Conservation (phyloP, 208 protist species). For the Balamuthia mandrillaris region DNA sequence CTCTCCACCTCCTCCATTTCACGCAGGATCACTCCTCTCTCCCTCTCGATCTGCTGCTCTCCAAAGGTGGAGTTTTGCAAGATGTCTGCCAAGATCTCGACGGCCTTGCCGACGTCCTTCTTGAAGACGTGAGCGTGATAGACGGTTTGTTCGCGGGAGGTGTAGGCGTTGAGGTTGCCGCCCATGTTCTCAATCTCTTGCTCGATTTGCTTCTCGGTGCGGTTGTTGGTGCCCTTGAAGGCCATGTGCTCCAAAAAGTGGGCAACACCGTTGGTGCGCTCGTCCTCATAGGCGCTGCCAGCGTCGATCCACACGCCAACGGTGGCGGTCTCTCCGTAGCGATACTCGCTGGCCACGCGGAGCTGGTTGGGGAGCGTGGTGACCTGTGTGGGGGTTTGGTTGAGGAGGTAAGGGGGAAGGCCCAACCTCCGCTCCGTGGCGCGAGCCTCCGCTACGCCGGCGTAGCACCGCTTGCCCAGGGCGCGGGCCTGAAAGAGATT, state of each 20-base stretch:
- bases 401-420: not conserved
- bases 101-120: conserved; percentile 84
- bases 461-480: not conserved
- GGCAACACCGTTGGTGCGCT: conserved; percentile 94
- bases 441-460: not conserved
- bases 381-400: conserved; percentile 56
- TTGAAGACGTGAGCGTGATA: conserved; percentile 94
- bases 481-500: not conserved
- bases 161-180: conserved; percentile 97
- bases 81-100: conserved; percentile 94
- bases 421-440: not conserved
- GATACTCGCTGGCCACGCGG: conserved; percentile 92
- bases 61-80: conserved; percentile 86
- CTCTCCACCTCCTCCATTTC: conserved; percentile 94
- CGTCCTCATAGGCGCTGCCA: conserved; percentile 92
- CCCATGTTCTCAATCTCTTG: conserved; percentile 92
- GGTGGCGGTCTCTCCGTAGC: conserved; percentile 85
- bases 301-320: conserved; percentile 96
- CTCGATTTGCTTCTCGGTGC: conserved; percentile 87
- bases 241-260: conserved; percentile 98
- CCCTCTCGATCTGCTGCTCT: conserved; percentile 81
- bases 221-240: conserved; percentile 90
- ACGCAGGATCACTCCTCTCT: conserved; percentile 90
- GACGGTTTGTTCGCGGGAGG: conserved; percentile 92
- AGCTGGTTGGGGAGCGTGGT: conserved; percentile 91